Percentiles rank a stretch among this genome's conserved stretches.
Conservation (phyloP, 352 stramenopile genomes). For the Pythium guiyangense region DNA sequence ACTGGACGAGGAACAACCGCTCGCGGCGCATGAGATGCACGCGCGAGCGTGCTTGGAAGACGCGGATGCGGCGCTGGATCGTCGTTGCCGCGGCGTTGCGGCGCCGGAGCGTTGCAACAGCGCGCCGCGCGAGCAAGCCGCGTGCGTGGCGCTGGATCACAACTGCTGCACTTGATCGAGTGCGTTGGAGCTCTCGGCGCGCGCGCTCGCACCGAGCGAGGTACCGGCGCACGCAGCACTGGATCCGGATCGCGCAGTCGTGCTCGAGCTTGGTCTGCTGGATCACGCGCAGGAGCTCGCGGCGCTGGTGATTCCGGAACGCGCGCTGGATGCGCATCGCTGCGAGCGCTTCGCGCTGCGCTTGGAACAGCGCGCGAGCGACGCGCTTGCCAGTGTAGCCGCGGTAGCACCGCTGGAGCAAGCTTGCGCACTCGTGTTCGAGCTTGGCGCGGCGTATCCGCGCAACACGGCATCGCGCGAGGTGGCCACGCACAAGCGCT, state of each 20-base stretch:
- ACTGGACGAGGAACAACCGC: conserved; percentile 23
- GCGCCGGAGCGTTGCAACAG: conserved; percentile 18
- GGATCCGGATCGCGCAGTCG: conserved; percentile 41
- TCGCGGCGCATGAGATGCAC: conserved; percentile 35
- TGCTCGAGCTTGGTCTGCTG: conserved; percentile 60
- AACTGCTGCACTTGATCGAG: conserved; percentile 20
- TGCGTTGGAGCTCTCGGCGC: conserved; percentile 13
- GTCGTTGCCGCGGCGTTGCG: conserved; percentile 33
- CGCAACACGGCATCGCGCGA: conserved; percentile 20
- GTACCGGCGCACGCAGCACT: conserved; percentile 47
- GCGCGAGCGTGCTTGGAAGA: conserved; percentile 28
- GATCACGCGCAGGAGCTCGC: conserved; percentile 53
- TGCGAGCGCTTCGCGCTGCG: conserved; percentile 52
- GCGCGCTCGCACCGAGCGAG: conserved; percentile 47
- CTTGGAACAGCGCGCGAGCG: conserved; percentile 51
- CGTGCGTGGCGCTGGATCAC: conserved; percentile 52
- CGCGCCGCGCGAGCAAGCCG: conserved; percentile 39
- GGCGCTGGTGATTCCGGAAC: conserved; percentile 59
- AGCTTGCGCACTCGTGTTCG: conserved; percentile 36
- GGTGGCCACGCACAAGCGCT: conserved; percentile 38
- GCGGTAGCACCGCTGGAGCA: conserved; percentile 75
- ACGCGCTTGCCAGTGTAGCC: conserved; percentile 75
- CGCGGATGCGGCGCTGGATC: conserved; percentile 56
- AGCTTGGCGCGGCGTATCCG: conserved; percentile 28
- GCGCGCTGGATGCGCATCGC: conserved; percentile 60